Conservation (phyloP, 169 alveolate species). For the Theileria equi region DNA sequence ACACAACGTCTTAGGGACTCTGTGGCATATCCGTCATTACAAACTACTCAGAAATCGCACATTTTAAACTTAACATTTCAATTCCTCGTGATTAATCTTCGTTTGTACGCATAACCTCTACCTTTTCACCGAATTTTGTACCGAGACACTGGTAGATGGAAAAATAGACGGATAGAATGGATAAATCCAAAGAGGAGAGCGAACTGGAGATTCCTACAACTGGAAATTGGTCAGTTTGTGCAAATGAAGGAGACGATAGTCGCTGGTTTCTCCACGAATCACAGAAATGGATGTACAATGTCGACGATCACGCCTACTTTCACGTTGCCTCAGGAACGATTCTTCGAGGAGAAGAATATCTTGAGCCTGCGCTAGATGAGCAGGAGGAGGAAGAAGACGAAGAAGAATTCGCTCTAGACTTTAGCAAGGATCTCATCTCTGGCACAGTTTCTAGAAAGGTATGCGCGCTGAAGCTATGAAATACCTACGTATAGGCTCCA, state of each 20-base stretch:
- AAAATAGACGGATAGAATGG: no score
- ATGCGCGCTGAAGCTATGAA: neutral
- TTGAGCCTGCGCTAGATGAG: neutral
- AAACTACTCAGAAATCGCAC: conserved; percentile 49
- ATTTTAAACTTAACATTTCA: conserved; percentile 54
- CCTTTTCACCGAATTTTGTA: no score
- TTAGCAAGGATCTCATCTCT: conserved; percentile 68
- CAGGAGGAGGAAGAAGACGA: conserved; percentile 37
- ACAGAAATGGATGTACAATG: conserved; percentile 70
- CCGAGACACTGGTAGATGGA: no score
- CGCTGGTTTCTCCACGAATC: conserved; percentile 68
- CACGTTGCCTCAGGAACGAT: conserved; percentile 48
- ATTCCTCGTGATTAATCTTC: no score
- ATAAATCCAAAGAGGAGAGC: no score
- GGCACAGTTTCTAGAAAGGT: conserved; percentile 67
- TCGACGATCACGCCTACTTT: conserved; percentile 65
- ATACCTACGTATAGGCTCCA: conserved; percentile 19
- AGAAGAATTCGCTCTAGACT: conserved; percentile 60
- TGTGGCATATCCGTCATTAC: conserved; percentile 55
- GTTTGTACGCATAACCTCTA: no score
- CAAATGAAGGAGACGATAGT: conserved; percentile 39
- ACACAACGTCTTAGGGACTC: conserved; percentile 36
- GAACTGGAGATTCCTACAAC: neutral
- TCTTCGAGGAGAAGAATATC: neutral
- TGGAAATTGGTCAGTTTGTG: conserved; percentile 6